These are phyloP conservation scores for Aspergillus neoniger DNA, from an alignment of 2,329 filamentous ascomycete species.

Conservation along the genomic window DNA sequence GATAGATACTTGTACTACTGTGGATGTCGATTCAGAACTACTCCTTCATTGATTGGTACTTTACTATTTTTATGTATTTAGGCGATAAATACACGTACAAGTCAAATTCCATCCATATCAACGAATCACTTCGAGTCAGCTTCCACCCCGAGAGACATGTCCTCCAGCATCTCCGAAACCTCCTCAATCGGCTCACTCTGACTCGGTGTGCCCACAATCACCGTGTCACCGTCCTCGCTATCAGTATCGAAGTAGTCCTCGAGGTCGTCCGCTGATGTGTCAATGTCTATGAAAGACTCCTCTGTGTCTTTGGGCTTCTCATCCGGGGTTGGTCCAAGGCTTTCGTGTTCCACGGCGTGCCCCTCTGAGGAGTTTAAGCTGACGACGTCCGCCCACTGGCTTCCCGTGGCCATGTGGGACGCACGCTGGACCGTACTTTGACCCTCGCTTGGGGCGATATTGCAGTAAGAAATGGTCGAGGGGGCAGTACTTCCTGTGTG, in stretches of 20 bases:
- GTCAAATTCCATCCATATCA: not conserved
- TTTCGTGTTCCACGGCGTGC: not conserved
- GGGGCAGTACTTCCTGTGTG: constrained; percentile 31
- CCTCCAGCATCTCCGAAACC: constrained; percentile 19
- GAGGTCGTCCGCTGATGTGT: constrained; percentile 13
- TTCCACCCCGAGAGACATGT: constrained; percentile 14
- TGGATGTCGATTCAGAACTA: too few species aligned
- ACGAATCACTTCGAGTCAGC: not conserved
- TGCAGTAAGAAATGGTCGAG: constrained; percentile 27
- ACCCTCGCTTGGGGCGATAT: constrained; percentile 28
- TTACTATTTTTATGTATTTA: too few species aligned
- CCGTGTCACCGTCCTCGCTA: constrained; percentile 26
- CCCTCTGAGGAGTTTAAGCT: constrained; percentile 27
- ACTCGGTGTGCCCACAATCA: constrained; percentile 16
- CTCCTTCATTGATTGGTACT: too few species aligned
- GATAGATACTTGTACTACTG: not conserved
- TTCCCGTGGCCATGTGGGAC: constrained; percentile 38
- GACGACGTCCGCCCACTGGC: constrained; percentile 29
- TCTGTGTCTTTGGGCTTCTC: not conserved
- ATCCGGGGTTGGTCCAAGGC: not conserved
- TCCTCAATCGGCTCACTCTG: constrained; percentile 7
- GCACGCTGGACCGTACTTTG: constrained; percentile 39
- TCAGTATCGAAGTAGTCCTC: constrained; percentile 18
- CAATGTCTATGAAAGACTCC: constrained; percentile 4
- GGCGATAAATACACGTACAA: not conserved